Conservation (phyloP, 371 early-diverging fungal species). For the Mortierella polycephala region DNA sequence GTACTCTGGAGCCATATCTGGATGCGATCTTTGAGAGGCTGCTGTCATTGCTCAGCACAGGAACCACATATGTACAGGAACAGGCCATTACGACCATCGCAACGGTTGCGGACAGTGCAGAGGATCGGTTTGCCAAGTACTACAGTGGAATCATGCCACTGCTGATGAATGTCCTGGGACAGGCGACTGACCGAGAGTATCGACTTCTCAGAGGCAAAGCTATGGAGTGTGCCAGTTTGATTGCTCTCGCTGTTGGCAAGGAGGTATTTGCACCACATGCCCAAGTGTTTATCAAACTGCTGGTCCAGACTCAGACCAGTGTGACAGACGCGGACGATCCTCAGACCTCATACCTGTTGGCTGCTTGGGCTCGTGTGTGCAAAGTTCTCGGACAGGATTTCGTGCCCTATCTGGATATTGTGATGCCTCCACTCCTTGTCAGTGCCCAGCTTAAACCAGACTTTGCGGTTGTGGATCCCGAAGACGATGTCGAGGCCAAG, state of each 20-base stretch:
- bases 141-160: conserved; percentile 93
- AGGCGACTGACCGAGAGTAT: conserved; percentile 86
- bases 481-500: conserved; percentile 87
- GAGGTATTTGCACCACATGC: conserved; percentile 88
- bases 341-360: conserved; percentile 89
- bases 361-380: conserved; percentile 97
- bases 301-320: conserved; percentile 80
- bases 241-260: conserved; percentile 93
- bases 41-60: conserved; percentile 80
- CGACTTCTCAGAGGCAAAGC: conserved; percentile 93
- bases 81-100: conserved; percentile 98
- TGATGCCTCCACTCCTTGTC: conserved; percentile 91
- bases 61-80: conserved; percentile 93
- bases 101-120: conserved; percentile 94
- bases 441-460: conserved; percentile 93
- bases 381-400: conserved; percentile 94
- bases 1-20: conserved; percentile 86
- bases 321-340: conserved; percentile 92
- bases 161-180: conserved; percentile 84
- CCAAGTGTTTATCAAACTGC: conserved; percentile 77
- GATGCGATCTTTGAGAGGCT: conserved; percentile 90
- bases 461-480: conserved; percentile 87
- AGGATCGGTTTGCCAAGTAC: conserved; percentile 88
- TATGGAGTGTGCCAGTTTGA: conserved; percentile 93
- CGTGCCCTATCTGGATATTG: conserved; percentile 89